Conservation (phyloP, 331 rosid genomes). For the Malus hybrid region DNA sequence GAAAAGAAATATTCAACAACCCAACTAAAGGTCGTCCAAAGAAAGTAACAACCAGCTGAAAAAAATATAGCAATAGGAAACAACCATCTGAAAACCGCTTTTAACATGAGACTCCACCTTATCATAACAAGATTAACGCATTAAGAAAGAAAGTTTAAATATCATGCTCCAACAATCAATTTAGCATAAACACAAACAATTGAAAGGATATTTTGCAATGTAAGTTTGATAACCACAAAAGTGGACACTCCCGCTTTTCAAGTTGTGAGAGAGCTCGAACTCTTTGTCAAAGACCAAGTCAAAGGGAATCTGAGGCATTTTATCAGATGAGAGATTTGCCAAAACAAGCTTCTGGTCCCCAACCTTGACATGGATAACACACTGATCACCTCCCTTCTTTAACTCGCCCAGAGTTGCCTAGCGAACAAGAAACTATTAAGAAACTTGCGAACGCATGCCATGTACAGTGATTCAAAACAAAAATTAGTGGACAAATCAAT, state of each 20-base stretch:
- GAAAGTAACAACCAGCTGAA: neutral
- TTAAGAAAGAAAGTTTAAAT: neutral
- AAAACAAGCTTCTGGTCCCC: slow-evolving; percentile 59
- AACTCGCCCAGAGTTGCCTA: slow-evolving; percentile 73
- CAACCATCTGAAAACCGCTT: neutral
- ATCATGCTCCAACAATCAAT: neutral
- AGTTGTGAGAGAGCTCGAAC: slow-evolving; percentile 77
- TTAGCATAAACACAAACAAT: no score
- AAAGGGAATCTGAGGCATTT: slow-evolving; percentile 56
- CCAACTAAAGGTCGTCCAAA: neutral
- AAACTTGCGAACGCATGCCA: neutral
- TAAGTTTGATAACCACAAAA: slow-evolving; percentile 59
- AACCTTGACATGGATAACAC: slow-evolving; percentile 35
- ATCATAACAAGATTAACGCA: neutral
- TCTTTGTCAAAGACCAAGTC: slow-evolving; percentile 77
- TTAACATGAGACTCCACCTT: neutral
- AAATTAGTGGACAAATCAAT: neutral
- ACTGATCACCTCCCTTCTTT: slow-evolving; percentile 49
- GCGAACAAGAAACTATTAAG: neutral
- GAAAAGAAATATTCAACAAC: neutral
- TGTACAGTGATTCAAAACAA: neutral
- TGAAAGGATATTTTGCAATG: slow-evolving; percentile 51
- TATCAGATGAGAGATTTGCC: slow-evolving; percentile 54
- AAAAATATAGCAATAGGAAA: neutral
- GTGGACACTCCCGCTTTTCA: slow-evolving; percentile 50